phyloP scores from a whole-genome alignment of 2,329 filamentous ascomycete genomes.

The Cladosporium colombiae region DNA sequence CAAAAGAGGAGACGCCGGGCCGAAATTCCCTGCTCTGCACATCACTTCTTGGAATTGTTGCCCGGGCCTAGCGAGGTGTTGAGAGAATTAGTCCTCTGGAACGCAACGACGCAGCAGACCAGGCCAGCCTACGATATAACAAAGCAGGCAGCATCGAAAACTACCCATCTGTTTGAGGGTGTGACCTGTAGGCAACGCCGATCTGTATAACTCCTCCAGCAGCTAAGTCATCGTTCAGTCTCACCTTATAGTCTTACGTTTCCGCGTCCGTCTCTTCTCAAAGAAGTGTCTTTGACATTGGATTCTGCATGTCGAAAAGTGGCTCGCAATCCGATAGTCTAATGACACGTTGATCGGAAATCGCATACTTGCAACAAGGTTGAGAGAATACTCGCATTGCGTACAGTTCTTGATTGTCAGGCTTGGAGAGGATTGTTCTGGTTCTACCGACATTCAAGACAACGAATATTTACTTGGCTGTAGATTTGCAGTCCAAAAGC shows the following conservation, averaged over 20 bases:
- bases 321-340: not conserved
- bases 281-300: not conserved
- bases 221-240: slow-evolving; percentile 1
- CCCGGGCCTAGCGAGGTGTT: not conserved
- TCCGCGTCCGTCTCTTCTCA: not conserved
- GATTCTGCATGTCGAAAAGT: not conserved
- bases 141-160: not conserved
- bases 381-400: not conserved
- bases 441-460: no score
- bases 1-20: slow-evolving; percentile 9
- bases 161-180: not conserved
- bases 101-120: not conserved
- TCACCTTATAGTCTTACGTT: not conserved
- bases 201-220: not conserved
- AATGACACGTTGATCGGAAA: not conserved
- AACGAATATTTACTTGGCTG: not conserved
- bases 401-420: not conserved
- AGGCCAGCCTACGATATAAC: not conserved
- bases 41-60: not conserved
- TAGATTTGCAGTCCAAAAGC: not conserved
- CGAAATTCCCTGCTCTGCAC: slow-evolving; percentile 9
- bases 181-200: not conserved
- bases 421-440: no score
- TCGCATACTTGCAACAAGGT: not conserved
- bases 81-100: not conserved